phyloP scores from a whole-genome alignment of 2,329 filamentous ascomycete genomes.

The Alternaria tenuissima region DNA sequence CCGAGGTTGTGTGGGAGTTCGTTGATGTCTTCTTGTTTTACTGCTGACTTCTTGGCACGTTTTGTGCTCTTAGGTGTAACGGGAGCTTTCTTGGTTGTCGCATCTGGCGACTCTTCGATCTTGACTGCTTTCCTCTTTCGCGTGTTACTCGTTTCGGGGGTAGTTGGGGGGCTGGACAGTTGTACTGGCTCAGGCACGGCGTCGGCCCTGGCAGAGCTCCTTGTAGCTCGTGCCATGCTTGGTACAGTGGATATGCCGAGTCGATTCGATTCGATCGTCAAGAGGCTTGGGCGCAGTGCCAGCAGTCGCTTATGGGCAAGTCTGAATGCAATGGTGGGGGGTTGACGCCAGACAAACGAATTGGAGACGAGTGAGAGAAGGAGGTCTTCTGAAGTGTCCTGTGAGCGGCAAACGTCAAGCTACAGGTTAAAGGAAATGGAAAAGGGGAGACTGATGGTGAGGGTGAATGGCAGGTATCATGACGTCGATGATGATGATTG shows the following conservation, averaged over 20 bases:
- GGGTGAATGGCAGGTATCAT: conserved; percentile 30
- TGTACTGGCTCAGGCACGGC: conserved; percentile 44
- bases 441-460: conserved; percentile 12
- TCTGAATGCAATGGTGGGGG: not conserved
- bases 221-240: conserved; percentile 45
- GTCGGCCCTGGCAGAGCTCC: conserved; percentile 34
- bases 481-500: conserved; percentile 46
- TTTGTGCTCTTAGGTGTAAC: conserved; percentile 45
- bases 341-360: not conserved
- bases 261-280: conserved; percentile 9
- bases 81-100: conserved; percentile 8
- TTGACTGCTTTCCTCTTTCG: conserved; percentile 42
- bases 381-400: not conserved
- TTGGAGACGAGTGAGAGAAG: not conserved
- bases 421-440: conserved; percentile 11
- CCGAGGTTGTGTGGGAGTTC: conserved; percentile 67
- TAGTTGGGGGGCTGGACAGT: conserved; percentile 55
- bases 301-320: conserved; percentile 22
- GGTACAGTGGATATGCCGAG: not conserved
- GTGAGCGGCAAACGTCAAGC: not conserved
- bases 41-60: conserved; percentile 46
- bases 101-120: conserved; percentile 20
- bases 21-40: conserved; percentile 53
- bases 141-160: conserved; percentile 42
- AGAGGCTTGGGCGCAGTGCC: conserved; percentile 7